phyloP scores from a whole-genome alignment of 768 basidiomycete species.

The Termitomyces sp. region DNA sequence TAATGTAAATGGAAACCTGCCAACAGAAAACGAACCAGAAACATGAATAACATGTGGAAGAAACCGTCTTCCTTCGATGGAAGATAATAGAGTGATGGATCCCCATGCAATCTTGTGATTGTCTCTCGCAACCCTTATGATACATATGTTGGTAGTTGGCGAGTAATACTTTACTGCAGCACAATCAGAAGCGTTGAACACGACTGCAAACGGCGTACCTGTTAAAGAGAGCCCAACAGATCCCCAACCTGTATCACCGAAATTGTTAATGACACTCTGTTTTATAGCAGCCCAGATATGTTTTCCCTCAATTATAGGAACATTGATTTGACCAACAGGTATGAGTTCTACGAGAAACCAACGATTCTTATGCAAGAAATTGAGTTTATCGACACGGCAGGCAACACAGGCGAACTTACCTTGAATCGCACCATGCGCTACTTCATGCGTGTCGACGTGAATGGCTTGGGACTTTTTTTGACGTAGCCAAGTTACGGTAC shows the following conservation, averaged over 20 bases:
- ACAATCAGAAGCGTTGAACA: constrained; percentile 1
- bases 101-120: constrained; percentile 80
- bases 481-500: not conserved
- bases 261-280: constrained; percentile 63
- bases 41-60: constrained; percentile 79
- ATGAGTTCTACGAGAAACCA: constrained; percentile 89
- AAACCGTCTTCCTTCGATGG: constrained; percentile 50
- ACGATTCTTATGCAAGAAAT: constrained; percentile 57
- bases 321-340: constrained; percentile 27
- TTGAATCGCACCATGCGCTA: constrained; percentile 18
- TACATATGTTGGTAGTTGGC: constrained; percentile 75
- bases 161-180: constrained; percentile 82
- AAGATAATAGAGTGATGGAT: constrained; percentile 62
- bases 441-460: not conserved
- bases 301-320: constrained; percentile 44
- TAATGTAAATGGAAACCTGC: not conserved
- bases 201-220: constrained; percentile 30
- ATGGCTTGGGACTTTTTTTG: not conserved
- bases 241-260: constrained; percentile 87
- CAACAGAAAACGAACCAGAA: constrained; percentile 52
- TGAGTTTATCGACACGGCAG: not conserved
- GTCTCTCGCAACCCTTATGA: constrained; percentile 80
- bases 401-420: not conserved
- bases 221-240: constrained; percentile 65
- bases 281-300: constrained; percentile 65